Base-by-base conservation (phyloP, 1,139 yeast genomes). In the Candida pseudoviswanathii region DNA sequence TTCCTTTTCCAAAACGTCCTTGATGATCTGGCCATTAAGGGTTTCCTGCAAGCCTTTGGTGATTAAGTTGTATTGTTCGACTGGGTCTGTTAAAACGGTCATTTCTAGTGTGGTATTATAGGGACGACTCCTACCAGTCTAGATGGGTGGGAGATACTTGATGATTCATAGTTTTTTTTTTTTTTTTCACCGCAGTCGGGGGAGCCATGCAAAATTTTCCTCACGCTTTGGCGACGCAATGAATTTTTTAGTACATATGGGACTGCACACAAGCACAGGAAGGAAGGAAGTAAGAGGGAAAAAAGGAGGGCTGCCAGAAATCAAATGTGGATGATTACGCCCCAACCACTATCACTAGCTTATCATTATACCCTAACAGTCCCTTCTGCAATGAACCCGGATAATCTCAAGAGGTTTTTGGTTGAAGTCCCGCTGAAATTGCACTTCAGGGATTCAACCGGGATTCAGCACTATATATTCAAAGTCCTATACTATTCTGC, bases 31-130 rank as follows among this genome's bases (percentile, higher is more conserved):
- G 38, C 83, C 87, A 67, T 94, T 91, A 54, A 94, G 81, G 50
- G 88, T 94, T 73, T 95, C 99, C 69, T 94, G 98, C 54, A 95
- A 81, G 64, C 86, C 85, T 66, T 85, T 85, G 46, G 96, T 86
- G 64, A 95, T 91, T 58, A 90, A 80, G 44, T 82, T 81, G 75
- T 76, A 89, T 65, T 89, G 86, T 60, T 87, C 88, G 47, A 77
- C 74, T 34, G 95, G 84, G 49, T 49, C 51, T 11, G 49, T 45
- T 42, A 48, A 11, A 11, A 43, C 51, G 9, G 48, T 38, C 51
- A 43, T 43, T 9, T n/a, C 25, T 33, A 6, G 16, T 16, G 11
- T 24, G 25, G 40, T 29, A 16, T 5, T 8, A 11, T 34, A 3
- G 43, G 5, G 30, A 7, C 36, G 30, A 10, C 6, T 16, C 5